Percentiles rank a stretch among this genome's conserved stretches.
Evolutionary conservation across 2,329 filamentous ascomycete genomes (phyloP).

Genomic region (Coleophoma cylindrospora): DNA sequence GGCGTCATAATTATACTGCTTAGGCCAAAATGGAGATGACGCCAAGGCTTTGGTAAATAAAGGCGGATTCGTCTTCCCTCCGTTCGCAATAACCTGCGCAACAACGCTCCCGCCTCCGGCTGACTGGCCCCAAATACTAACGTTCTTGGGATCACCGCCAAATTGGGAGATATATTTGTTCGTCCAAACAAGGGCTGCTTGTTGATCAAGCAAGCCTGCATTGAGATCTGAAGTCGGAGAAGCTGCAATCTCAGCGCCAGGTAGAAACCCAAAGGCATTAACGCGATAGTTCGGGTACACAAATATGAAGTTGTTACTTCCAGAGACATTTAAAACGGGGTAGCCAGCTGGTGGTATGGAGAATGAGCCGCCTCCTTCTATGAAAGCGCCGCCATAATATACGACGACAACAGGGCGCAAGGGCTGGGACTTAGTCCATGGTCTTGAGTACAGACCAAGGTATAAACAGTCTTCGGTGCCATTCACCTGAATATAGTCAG

Average conservation of each 20-base stretch:
- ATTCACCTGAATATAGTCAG: slow-evolving; percentile 30
- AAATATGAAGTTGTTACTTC: slow-evolving; percentile 43
- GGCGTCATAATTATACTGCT: slow-evolving; percentile 45
- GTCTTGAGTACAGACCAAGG: slow-evolving; percentile 53
- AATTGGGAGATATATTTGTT: slow-evolving; percentile 51
- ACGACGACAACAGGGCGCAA: slow-evolving; percentile 53
- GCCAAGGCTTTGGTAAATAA: slow-evolving; percentile 47
- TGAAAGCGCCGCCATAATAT: slow-evolving; percentile 58
- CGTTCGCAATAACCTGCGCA: slow-evolving; percentile 45
- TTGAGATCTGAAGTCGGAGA: slow-evolving; percentile 52
- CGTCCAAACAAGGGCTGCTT: slow-evolving; percentile 53
- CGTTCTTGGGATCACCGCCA: slow-evolving; percentile 50
- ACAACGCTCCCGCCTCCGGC: slow-evolving; percentile 49
- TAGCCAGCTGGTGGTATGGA: slow-evolving; percentile 50
- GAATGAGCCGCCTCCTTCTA: slow-evolving; percentile 51
- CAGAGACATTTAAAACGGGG: slow-evolving; percentile 51
- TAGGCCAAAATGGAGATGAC: slow-evolving; percentile 46
- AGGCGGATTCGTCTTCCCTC: slow-evolving; percentile 31
- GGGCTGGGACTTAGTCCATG: slow-evolving; percentile 40
- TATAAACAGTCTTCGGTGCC: slow-evolving; percentile 58
- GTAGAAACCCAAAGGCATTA: slow-evolving; percentile 64
- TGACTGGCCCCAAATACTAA: slow-evolving; percentile 57
- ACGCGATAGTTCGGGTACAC: slow-evolving; percentile 61
- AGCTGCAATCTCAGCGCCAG: slow-evolving; percentile 44
- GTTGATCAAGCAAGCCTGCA: slow-evolving; percentile 57